Evolutionary conservation across 2,329 filamentous ascomycete genomes (phyloP).

Genomic region (Phialemonium atrogriseum): DNA sequence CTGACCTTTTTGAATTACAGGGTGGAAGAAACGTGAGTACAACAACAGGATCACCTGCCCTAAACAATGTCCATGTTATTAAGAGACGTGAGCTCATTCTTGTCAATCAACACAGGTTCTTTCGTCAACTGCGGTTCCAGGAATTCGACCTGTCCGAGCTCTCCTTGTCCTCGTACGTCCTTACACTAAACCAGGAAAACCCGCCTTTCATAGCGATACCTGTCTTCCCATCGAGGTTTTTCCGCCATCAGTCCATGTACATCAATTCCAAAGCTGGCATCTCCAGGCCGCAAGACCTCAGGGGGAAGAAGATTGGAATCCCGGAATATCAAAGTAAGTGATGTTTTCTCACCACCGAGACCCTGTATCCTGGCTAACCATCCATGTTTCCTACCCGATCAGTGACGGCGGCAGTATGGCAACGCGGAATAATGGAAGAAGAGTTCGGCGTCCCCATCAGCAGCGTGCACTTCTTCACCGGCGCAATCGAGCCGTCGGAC

Average conservation of each 20-base stretch:
- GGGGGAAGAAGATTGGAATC: slow-evolving; percentile 1
- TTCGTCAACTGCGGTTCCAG: slow-evolving; percentile 2
- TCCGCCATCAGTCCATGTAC: slow-evolving; percentile 4
- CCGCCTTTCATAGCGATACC: slow-evolving; percentile 3
- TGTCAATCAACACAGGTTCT: background rate
- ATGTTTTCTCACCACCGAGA: background rate
- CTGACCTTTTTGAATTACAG: slow-evolving; percentile 3
- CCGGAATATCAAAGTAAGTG: slow-evolving; percentile 1
- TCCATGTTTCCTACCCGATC: background rate
- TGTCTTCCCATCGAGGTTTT: slow-evolving; percentile 2
- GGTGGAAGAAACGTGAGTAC: slow-evolving; percentile 2
- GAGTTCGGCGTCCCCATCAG: slow-evolving; percentile 2
- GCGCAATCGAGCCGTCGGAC: slow-evolving; percentile 1
- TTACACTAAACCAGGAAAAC: slow-evolving; percentile 3
- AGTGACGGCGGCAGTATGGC: slow-evolving; percentile 3
- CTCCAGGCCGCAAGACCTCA: slow-evolving; percentile 1
- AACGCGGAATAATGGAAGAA: slow-evolving; percentile 4
- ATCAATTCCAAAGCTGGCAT: slow-evolving; percentile 2
- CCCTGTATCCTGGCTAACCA: background rate
- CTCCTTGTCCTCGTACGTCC: slow-evolving; percentile 2
- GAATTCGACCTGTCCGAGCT: slow-evolving; percentile 3
- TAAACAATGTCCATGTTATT: background rate
- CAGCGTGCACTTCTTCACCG: slow-evolving; percentile 1
- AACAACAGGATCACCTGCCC: background rate
- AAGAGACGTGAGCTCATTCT: background rate